phyloP scores from a whole-genome alignment of 148 eudicot genomes.

The Heliosperma pusillum region DNA sequence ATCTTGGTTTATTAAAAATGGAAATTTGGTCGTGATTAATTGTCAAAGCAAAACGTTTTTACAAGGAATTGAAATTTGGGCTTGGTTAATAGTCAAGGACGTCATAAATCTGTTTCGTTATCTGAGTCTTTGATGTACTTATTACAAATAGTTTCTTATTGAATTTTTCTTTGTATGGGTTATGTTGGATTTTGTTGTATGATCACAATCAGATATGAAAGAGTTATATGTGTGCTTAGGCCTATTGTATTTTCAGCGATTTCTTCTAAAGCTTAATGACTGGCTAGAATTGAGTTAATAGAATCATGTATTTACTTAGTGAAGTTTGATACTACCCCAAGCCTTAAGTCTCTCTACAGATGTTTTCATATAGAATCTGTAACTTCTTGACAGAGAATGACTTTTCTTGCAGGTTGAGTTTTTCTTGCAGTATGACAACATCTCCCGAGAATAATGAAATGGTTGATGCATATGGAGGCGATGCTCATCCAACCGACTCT shows the following conservation, averaged over 20 bases:
- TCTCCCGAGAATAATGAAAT: slow-evolving; percentile 26
- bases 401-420: slow-evolving; percentile 15
- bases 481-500: slow-evolving; percentile 16
- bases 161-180: neutral
- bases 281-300: neutral
- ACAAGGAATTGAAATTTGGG: neutral
- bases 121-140: neutral
- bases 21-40: neutral
- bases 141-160: neutral
- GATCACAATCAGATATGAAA: too few species aligned
- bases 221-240: neutral
- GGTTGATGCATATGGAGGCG: slow-evolving; percentile 13
- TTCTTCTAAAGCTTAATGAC: neutral
- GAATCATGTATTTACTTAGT: neutral
- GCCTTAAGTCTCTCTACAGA: neutral
- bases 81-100: neutral
- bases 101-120: neutral
- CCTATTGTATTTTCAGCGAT: neutral
- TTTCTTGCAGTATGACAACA: slow-evolving; percentile 27
- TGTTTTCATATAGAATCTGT: neutral
- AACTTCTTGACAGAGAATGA: neutral
- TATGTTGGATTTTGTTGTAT: neutral
- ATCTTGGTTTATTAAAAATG: too few species aligned
- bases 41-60: neutral
- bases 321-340: neutral